Base-by-base conservation (phyloP, 805 yeast species). In the Candida orba region DNA sequence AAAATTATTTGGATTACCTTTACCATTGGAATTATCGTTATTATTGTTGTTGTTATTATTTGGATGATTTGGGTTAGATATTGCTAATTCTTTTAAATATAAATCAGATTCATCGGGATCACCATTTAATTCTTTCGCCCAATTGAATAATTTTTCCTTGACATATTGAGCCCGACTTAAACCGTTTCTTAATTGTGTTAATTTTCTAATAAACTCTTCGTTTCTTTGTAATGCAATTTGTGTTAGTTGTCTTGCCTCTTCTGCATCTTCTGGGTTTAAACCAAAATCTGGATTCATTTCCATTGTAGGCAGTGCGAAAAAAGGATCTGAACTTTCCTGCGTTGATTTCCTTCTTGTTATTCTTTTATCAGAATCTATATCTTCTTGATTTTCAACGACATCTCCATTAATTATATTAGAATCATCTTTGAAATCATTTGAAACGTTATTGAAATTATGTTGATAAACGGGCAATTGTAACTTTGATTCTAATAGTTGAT, bases 81-180 rank as follows among this genome's bases (percentile, higher is more conserved):
- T 10, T 27, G 29, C 29, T 27, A 41, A 37, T 8, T 61, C 67
- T 35, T 51, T 57, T 32, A 66, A 68, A 34, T 68, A 62, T 6
- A 65, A 52, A 20, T 68, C 70, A 43, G 61, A 67, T 31, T 67
- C 75, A 47, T 75, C 78, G 36, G 70, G 74, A 42, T 76, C 76
- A 12, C 81, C 95, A 49, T 82, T 72, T 76, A 85, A 84, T 58
- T 90, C 96, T 54, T 76, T 76, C 44, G 93, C 85, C 98, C 98
- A 91, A 51, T 77, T 75, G 49, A 71, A 74, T 37, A 93, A 74
- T 51, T 79, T 77, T 37, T 75, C 75, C 52, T 86, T 81, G 52
- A 84, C 72, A 47, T 91, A 68, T 52, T 84, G 86, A 0, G 96
- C 91, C 54, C 85, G 75, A 31, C 84, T 78, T 24, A 91, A 66